These are phyloP conservation scores for Gossypium australe DNA, from an alignment of 345 rosid genomes.

Conservation along the genomic window DNA sequence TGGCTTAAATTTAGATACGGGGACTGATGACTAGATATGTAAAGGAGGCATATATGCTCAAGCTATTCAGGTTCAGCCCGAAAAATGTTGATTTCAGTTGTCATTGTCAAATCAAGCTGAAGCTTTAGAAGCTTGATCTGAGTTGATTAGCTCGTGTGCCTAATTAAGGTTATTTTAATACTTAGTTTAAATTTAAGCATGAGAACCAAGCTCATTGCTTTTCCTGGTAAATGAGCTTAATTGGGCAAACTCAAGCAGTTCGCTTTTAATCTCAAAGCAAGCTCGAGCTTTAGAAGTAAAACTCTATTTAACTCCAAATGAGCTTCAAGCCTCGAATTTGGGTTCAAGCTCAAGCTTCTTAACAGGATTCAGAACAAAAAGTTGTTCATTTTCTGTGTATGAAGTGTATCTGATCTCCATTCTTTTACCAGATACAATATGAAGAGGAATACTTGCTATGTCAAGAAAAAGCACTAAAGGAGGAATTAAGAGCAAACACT, in stretches of 20 bases:
- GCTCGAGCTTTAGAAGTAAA: background rate
- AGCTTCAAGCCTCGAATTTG: background rate
- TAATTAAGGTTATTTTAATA: background rate
- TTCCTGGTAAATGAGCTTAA: background rate
- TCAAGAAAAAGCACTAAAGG: slow-evolving; percentile 31
- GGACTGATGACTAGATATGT: background rate
- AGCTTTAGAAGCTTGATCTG: background rate
- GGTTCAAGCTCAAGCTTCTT: background rate
- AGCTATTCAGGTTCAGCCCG: background rate
- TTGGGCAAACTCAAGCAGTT: background rate
- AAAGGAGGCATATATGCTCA: background rate
- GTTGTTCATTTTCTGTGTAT: background rate
- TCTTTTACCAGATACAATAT: slow-evolving; percentile 32
- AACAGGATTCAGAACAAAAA: background rate
- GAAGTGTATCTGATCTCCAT: background rate
- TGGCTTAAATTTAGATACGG: background rate
- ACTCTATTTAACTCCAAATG: background rate
- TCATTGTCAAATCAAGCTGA: background rate
- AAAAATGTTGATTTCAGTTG: background rate
- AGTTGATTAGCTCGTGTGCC: background rate
- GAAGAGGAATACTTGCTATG: slow-evolving; percentile 28
- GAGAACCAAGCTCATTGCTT: background rate
- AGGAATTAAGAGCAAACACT: slow-evolving; percentile 35
- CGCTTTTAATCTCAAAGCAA: background rate
- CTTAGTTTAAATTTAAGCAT: background rate